These are phyloP conservation scores for Puccinia novopanici DNA, from an alignment of 1,284 basidiomycete species.

Conservation along the genomic window DNA sequence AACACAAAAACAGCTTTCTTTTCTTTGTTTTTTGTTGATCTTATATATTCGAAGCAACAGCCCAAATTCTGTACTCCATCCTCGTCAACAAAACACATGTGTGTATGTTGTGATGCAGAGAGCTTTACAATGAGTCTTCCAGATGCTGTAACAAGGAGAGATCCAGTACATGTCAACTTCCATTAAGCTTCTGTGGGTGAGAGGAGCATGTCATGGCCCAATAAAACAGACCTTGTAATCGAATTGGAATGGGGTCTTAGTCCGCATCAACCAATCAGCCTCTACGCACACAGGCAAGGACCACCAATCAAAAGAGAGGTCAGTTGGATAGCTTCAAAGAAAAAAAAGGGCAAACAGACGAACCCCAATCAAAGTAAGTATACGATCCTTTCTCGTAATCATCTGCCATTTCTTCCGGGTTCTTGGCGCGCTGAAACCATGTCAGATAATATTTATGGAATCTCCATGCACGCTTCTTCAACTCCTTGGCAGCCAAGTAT, in stretches of 20 bases:
- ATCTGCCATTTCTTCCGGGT: slow-evolving; percentile 98
- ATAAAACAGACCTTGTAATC: slow-evolving; percentile 47
- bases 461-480: slow-evolving; percentile 97
- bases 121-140: slow-evolving; percentile 16
- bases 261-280: slow-evolving; percentile 51
- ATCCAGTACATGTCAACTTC: neutral
- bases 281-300: slow-evolving; percentile 5
- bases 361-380: slow-evolving; percentile 60
- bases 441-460: slow-evolving; percentile 99
- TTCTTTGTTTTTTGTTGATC: no score
- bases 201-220: neutral
- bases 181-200: neutral
- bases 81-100: no score
- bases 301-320: slow-evolving; percentile 1
- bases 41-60: no score
- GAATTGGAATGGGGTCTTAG: slow-evolving; percentile 49
- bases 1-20: no score
- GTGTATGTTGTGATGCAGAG: no score
- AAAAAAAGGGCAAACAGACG: neutral
- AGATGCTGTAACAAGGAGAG: slow-evolving; percentile 7
- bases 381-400: slow-evolving; percentile 97
- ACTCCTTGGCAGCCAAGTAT: slow-evolving; percentile 91
- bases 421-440: slow-evolving; percentile 98
- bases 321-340: neutral
- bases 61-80: no score